phyloP scores from a whole-genome alignment of 345 rosid species.

The Nephelium lappaceum region DNA sequence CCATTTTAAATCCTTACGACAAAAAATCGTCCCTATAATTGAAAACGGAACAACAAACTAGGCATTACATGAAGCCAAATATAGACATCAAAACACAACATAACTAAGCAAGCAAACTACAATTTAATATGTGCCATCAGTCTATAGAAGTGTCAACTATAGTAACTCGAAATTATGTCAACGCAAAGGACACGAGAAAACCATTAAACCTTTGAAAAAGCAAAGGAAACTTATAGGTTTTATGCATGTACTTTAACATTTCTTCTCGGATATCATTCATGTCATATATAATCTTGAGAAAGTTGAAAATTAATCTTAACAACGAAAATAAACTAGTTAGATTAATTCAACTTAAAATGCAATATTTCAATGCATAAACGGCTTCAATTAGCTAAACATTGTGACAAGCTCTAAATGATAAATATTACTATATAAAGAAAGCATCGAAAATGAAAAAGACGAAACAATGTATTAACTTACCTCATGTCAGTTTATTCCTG shows the following conservation, averaged over 20 bases:
- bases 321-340: not conserved
- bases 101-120: too few species aligned
- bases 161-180: not conserved
- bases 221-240: not conserved
- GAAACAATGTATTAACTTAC: not conserved
- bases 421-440: not conserved
- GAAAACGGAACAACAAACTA: not conserved
- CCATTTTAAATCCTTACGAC: constrained; percentile 19
- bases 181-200: not conserved
- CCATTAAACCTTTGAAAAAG: not conserved
- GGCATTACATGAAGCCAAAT: too few species aligned
- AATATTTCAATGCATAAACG: not conserved
- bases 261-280: not conserved
- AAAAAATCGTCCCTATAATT: constrained; percentile 24
- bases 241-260: not conserved
- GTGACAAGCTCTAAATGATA: not conserved
- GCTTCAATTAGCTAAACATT: not conserved
- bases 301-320: not conserved
- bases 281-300: not conserved
- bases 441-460: not conserved
- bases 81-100: too few species aligned
- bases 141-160: not conserved
- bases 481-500: too few species aligned
- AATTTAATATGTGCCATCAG: not conserved
- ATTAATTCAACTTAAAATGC: not conserved